A percentile compares a stretch with the other conserved stretches of the same genome.
These are phyloP conservation scores for Cladosporium sp. DNA, from an alignment of 2,329 filamentous ascomycete genomes.

Conservation along the genomic window DNA sequence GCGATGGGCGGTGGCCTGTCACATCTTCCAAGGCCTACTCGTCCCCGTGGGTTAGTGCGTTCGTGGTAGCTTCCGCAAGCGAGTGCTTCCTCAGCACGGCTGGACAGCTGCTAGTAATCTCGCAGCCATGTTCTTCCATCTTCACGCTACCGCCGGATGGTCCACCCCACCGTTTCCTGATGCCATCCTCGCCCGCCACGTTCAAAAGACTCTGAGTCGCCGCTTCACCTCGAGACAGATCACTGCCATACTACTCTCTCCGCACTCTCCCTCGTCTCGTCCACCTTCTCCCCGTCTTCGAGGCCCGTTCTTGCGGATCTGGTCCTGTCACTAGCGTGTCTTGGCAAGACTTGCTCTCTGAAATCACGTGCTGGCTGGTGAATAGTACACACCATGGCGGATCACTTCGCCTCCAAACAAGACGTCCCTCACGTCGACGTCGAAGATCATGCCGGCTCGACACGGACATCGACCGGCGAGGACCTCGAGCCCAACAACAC, in stretches of 20 bases:
- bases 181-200: not conserved
- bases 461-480: conserved; percentile 33
- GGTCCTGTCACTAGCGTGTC: conserved; percentile 10
- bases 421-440: conserved; percentile 23
- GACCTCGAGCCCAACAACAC: conserved; percentile 32
- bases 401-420: conserved; percentile 4
- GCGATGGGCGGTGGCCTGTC: no score
- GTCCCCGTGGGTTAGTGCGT: not conserved
- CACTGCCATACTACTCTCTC: conserved; percentile 2
- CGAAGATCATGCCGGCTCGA: conserved; percentile 25
- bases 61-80: not conserved
- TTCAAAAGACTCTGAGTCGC: conserved; percentile 17
- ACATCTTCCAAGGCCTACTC: not conserved
- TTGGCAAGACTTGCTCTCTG: conserved; percentile 3
- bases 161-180: conserved; percentile 19
- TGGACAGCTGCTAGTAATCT: conserved; percentile 14
- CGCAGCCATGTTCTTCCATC: conserved; percentile 19
- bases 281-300: conserved; percentile 4
- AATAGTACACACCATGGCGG: conserved; percentile 6
- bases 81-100: not conserved
- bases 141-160: conserved; percentile 9
- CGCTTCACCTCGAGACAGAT: not conserved
- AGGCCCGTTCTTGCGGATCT: conserved; percentile 8
- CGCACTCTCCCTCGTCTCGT: not conserved
- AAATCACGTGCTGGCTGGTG: not conserved